Evolutionary conservation across 495 filamentous ascomycete species (phyloP), one percentile per base, ranked within the genome.

Genomic region (Neurospora discreta): DNA sequence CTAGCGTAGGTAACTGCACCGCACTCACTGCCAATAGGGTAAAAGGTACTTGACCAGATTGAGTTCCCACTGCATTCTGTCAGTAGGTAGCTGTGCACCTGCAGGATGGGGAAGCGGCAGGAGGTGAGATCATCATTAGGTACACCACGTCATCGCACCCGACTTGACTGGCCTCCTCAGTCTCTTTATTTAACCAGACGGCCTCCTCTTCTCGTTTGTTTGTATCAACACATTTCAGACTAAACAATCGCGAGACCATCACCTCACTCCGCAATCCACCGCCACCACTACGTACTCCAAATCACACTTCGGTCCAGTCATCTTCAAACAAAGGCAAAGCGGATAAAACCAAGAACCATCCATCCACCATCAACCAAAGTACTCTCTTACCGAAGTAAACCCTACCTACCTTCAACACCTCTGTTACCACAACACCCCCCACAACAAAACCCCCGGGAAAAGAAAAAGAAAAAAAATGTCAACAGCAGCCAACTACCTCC

Each of bases 401-500:
- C 18, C 52, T 9, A 20, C n/a, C 7, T 20, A 44, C 42, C n/a
- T n/a, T n/a, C n/a, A n/a, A n/a, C 33, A 36, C 33, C 42, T 16
- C 41, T 13, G 10, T 40, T 4, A 23, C 44, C 44, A 52, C 44
- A 52, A 13, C 33, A 39, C 38, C 44, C 15, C 20, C 20, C 20
- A 18, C 52, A 60, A 60, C 9, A 10, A 8, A 2, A 8, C 38
- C 2, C 9, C 9, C 1, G 0, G 9, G 2, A 39, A 36, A 36
- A 36, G 4, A 36, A 3, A 36, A 36, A 33, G 4, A 1, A 36
- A 8, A 9, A 39, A 7, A 15, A 60, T 60, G 52, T 6, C 52
- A 65, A 65, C 52, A 33, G 26, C 16, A 33, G 15, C 74, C 41
- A 74, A 75, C 70, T 70, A 77, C 68, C 39, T 75, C 43, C 40